Base-by-base conservation (phyloP, 768 basidiomycete genomes). In the Pholiota conissans region DNA sequence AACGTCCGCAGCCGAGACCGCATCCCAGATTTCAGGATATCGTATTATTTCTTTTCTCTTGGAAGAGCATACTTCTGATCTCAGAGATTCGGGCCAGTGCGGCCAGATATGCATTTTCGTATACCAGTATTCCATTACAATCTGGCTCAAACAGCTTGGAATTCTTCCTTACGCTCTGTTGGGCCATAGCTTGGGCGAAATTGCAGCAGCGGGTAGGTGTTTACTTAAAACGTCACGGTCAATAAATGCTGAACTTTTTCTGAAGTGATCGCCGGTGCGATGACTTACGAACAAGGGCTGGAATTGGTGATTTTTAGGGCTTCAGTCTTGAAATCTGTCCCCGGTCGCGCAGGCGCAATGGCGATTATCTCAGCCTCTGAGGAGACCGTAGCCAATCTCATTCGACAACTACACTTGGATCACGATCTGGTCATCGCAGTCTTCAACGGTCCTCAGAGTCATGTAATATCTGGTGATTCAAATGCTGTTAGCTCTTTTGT, bases 131-230 rank as follows among this genome's bases (percentile, higher is more conserved):
- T 61, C 71, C 0, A 45, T 73, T 1, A 52, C 58, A 24, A 50
- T 47, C 7, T 73, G 70, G 64, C 56, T 73, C 11, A 58, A 56
- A 22, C 51, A 26, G 5, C 11, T 74, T 1, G 65, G 64, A 11
- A 51, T 69, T 10, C 49, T 49, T 58, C 59, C 69, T 1, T 40
- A 52, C 28, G 70, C 66, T 3, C 69, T 71, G 10, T 34, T 73
- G 4, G 71, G 71, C 2, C 66, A 71, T 49, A 71, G 70, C 55
- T 60, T 73, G 5, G 72, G 72, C 2, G 72, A 73, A 59, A 65
- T 73, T 35, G 56, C 70, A 4, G 71, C 68, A 3, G 61, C 69
- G 34, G 71, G 72, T 72, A 52, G 1, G 71, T 61, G 34, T 16
- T n/a, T 32, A 7, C n/a, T 39, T 16, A n/a, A n/a, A n/a, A 32